Conservation (phyloP, 2,329 filamentous ascomycete genomes). For the Reticulascus tulasneorum region DNA sequence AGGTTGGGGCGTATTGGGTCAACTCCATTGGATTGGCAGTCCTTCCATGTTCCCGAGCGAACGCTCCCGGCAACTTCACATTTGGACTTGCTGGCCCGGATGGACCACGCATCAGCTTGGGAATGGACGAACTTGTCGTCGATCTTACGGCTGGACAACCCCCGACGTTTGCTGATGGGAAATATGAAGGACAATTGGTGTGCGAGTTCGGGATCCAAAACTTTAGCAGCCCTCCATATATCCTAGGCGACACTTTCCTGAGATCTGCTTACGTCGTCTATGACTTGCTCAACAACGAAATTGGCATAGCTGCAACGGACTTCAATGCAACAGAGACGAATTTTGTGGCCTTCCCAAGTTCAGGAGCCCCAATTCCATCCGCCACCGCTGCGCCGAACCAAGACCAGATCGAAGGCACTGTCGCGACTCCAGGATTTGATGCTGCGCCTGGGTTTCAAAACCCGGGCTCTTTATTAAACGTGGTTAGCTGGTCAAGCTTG, state of each 20-base stretch:
- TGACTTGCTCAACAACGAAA: conserved; percentile 54
- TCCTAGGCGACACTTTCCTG: conserved; percentile 56
- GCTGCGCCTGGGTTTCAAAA: too few relatives aligned
- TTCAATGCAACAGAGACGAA: conserved; percentile 50
- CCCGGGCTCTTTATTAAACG: too few relatives aligned
- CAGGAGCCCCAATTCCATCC: conserved; percentile 46
- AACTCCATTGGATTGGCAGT: conserved; percentile 32
- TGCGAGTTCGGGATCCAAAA: conserved; percentile 58
- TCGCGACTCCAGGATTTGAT: too few relatives aligned
- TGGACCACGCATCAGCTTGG: conserved; percentile 47
- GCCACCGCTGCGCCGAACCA: conserved; percentile 38
- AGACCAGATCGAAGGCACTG: too few relatives aligned
- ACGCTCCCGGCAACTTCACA: conserved; percentile 43
- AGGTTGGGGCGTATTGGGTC: conserved; percentile 49
- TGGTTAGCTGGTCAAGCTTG: too few relatives aligned
- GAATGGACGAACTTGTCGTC: conserved; percentile 54
- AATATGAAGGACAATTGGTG: conserved; percentile 38
- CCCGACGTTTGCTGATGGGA: conserved; percentile 33
- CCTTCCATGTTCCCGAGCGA: conserved; percentile 46
- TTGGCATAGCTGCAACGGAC: conserved; percentile 50
- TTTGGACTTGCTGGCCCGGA: conserved; percentile 49
- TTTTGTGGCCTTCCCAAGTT: conserved; percentile 46
- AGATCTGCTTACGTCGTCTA: conserved; percentile 59
- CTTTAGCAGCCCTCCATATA: conserved; percentile 34
- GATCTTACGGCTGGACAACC: conserved; percentile 28